A percentile compares a stretch with the other conserved stretches of the same genome.
Conservation (phyloP, 2,329 filamentous ascomycete genomes). For the Lasiodiplodia theobromae region DNA sequence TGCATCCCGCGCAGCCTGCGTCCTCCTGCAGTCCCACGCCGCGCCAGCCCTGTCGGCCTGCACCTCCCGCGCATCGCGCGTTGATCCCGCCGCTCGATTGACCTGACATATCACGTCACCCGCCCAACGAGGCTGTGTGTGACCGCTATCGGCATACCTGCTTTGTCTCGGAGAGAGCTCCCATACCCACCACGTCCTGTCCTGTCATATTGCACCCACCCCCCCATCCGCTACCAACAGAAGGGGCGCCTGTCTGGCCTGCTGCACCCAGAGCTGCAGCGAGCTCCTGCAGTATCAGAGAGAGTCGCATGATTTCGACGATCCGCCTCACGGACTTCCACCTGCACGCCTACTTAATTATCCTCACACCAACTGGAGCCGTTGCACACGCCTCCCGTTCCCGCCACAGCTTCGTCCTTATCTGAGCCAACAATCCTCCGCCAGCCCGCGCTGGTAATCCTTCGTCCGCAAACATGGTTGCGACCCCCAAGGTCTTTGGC, state of each 20-base stretch:
- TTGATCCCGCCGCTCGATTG: slow-evolving; percentile 27
- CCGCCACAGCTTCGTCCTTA: not conserved
- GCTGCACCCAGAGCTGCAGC: slow-evolving; percentile 28
- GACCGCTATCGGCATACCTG: slow-evolving; percentile 38
- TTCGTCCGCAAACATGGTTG: slow-evolving; percentile 41
- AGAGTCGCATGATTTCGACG: slow-evolving; percentile 30
- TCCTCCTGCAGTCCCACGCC: not conserved
- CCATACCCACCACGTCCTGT: slow-evolving; percentile 26
- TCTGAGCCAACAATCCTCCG: not conserved
- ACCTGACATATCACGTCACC: slow-evolving; percentile 36
- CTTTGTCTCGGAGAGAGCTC: slow-evolving; percentile 34
- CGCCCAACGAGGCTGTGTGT: slow-evolving; percentile 31
- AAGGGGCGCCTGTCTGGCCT: slow-evolving; percentile 21
- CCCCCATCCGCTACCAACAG: slow-evolving; percentile 15
- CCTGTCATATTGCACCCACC: slow-evolving; percentile 28
- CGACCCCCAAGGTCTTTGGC: slow-evolving; percentile 46
- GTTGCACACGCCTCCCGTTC: not conserved
- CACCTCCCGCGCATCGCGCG: slow-evolving; percentile 22
- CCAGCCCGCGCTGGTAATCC: not conserved
- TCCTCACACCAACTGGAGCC: slow-evolving; percentile 14
- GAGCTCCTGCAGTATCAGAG: slow-evolving; percentile 26
- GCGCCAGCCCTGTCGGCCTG: slow-evolving; percentile 7
- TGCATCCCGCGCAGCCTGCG: slow-evolving; percentile 6
- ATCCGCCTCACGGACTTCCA: slow-evolving; percentile 26
- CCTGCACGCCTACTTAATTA: slow-evolving; percentile 30